A percentile compares a stretch with the other conserved stretches of the same genome.
Conservation (phyloP, 352 stramenopile species). For the Pythium aristosporum region DNA sequence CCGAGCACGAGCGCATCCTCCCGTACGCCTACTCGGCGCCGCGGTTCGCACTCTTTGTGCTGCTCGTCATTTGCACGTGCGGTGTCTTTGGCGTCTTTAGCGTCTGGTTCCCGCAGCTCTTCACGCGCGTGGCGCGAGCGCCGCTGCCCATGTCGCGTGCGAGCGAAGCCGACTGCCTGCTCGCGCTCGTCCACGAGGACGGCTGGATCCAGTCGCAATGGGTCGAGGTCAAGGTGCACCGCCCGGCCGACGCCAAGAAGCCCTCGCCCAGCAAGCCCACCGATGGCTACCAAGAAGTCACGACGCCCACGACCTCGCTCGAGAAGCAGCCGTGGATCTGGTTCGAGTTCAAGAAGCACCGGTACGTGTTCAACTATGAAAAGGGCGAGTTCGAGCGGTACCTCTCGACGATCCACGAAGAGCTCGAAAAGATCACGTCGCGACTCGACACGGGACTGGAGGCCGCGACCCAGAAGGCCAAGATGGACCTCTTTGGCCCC, state of each 20-base stretch:
- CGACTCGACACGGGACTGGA: conserved; percentile 36
- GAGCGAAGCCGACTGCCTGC: conserved; percentile 45
- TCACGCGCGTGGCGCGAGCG: conserved; percentile 46
- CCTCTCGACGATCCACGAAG: conserved; percentile 35
- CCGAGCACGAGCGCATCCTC: conserved; percentile 6
- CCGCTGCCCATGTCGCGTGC: conserved; percentile 22
- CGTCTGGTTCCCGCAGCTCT: conserved; percentile 68
- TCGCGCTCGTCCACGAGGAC: conserved; percentile 43
- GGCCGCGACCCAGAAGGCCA: conserved; percentile 9
- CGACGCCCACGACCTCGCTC: not conserved
- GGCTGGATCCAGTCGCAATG: not conserved
- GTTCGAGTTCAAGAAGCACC: conserved; percentile 74
- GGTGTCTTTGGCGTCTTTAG: conserved; percentile 35
- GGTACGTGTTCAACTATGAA: conserved; percentile 57
- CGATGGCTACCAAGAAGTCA: not conserved
- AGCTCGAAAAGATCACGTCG: conserved; percentile 23
- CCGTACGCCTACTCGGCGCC: conserved; percentile 9
- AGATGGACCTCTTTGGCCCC: conserved; percentile 37
- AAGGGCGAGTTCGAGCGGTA: conserved; percentile 53
- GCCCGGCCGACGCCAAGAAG: not conserved
- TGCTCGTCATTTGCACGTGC: conserved; percentile 32
- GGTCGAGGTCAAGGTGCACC: not conserved
- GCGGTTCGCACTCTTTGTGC: conserved; percentile 31
- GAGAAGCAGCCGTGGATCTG: conserved; percentile 32
- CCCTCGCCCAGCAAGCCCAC: not conserved